Conservation (phyloP, 2,329 filamentous ascomycete species). For the Nemania diffusa region DNA sequence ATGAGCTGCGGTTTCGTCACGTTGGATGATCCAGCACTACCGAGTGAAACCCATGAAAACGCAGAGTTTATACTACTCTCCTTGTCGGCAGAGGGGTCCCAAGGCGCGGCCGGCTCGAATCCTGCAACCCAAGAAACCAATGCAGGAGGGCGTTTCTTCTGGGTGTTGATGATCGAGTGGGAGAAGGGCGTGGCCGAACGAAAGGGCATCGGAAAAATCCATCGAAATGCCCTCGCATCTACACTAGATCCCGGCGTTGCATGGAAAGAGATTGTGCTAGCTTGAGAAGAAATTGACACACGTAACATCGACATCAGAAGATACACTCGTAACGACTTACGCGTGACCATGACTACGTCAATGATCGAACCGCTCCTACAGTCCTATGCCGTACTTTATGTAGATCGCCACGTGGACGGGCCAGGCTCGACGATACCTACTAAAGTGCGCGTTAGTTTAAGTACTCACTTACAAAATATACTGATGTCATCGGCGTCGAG, state of each 20-base stretch:
- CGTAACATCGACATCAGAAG: not conserved
- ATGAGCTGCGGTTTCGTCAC: slow-evolving; percentile 35
- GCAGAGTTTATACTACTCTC: slow-evolving; percentile 37
- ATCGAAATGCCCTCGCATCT: slow-evolving; percentile 28
- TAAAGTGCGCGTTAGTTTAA: too few species aligned
- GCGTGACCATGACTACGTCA: slow-evolving; percentile 8
- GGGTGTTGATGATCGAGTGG: slow-evolving; percentile 38
- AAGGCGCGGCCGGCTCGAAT: not conserved
- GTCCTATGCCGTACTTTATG: too few species aligned
- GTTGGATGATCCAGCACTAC: slow-evolving; percentile 26
- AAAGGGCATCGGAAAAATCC: slow-evolving; percentile 39
- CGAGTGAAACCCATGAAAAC: not conserved
- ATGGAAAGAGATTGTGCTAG: slow-evolving; percentile 38
- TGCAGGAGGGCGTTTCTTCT: slow-evolving; percentile 31
- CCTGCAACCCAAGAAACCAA: slow-evolving; percentile 2
- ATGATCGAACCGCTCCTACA: not conserved
- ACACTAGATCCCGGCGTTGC: slow-evolving; percentile 17
- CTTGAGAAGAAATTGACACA: slow-evolving; percentile 15
- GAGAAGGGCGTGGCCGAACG: slow-evolving; percentile 35
- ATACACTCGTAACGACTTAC: slow-evolving; percentile 2
- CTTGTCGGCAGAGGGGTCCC: slow-evolving; percentile 30
- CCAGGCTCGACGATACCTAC: too few species aligned
- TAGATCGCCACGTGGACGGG: too few species aligned
- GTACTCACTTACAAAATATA: too few species aligned
- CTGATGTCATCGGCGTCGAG: not conserved